Conservation (phyloP, 2,329 filamentous ascomycete species). For the Setomelanomma holmii region DNA sequence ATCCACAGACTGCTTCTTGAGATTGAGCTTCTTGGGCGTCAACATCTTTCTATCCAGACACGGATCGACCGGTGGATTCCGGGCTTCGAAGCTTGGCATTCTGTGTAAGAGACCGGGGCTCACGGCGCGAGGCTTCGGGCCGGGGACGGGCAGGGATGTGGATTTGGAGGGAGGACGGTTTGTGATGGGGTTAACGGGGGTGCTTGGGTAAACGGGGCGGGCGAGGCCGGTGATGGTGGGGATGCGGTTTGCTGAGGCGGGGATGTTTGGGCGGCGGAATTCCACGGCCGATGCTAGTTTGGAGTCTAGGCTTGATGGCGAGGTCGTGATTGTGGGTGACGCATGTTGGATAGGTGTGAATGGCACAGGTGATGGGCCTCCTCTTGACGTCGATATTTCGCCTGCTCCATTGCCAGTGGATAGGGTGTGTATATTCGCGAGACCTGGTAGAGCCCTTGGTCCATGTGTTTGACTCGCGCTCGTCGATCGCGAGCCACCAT, state of each 20-base stretch:
- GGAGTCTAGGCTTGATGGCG: constrained; percentile 20
- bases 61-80: constrained; percentile 19
- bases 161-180: constrained; percentile 38
- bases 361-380: constrained; percentile 1
- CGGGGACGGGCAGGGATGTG: constrained; percentile 38
- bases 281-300: constrained; percentile 18
- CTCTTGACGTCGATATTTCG: background rate
- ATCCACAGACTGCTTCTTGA: constrained; percentile 56
- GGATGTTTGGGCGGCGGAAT: constrained; percentile 41
- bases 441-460: constrained; percentile 28
- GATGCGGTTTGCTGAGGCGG: constrained; percentile 35
- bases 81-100: constrained; percentile 55
- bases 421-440: constrained; percentile 13
- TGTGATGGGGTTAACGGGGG: constrained; percentile 27
- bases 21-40: constrained; percentile 47
- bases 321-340: constrained; percentile 23
- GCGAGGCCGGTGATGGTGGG: constrained; percentile 48
- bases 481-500: no score
- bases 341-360: constrained; percentile 21
- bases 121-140: constrained; percentile 41
- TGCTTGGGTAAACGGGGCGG: constrained; percentile 41
- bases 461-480: constrained; percentile 10
- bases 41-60: constrained; percentile 22
- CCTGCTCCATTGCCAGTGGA: background rate
- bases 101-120: constrained; percentile 54